phyloP scores from a whole-genome alignment of 176 grass and related monocot species.

The Elymus sibiricus region DNA sequence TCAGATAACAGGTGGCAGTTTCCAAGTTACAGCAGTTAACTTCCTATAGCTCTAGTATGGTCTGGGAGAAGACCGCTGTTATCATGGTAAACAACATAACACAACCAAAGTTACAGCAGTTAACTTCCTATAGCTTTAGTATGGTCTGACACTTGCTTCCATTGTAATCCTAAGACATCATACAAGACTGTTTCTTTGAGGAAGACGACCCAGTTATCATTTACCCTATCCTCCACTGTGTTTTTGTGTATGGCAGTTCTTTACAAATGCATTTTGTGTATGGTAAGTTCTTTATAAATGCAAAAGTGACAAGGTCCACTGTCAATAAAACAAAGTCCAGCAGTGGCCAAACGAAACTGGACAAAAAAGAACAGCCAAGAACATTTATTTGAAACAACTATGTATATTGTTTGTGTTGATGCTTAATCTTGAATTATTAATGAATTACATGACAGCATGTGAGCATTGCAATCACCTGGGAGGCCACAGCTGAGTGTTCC shows the following conservation, averaged over 20 bases:
- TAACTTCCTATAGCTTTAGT: background rate
- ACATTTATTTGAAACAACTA: background rate
- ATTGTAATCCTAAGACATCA: background rate
- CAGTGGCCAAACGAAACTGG: background rate
- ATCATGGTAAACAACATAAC: background rate
- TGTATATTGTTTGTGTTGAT: background rate
- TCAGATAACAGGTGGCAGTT: background rate
- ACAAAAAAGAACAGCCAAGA: background rate
- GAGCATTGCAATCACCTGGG: slow-evolving; percentile 56
- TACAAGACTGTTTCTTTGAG: background rate
- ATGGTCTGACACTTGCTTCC: background rate
- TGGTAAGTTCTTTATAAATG: background rate
- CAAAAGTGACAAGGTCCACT: background rate
- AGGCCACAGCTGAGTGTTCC: slow-evolving; percentile 70
- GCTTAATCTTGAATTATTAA: background rate
- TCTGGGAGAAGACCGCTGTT: no score
- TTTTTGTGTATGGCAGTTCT: background rate
- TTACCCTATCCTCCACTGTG: background rate
- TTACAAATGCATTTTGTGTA: background rate
- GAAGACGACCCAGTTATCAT: background rate
- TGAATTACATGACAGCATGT: background rate
- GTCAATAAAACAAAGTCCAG: background rate
- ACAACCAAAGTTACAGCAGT: background rate
- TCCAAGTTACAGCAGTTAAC: background rate
- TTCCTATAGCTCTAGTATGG: background rate